A percentile compares a stretch with the other conserved stretches of the same genome.
These are phyloP conservation scores for Melaleuca quinquenervia DNA, from an alignment of 345 rosid genomes.

Conservation along the genomic window DNA sequence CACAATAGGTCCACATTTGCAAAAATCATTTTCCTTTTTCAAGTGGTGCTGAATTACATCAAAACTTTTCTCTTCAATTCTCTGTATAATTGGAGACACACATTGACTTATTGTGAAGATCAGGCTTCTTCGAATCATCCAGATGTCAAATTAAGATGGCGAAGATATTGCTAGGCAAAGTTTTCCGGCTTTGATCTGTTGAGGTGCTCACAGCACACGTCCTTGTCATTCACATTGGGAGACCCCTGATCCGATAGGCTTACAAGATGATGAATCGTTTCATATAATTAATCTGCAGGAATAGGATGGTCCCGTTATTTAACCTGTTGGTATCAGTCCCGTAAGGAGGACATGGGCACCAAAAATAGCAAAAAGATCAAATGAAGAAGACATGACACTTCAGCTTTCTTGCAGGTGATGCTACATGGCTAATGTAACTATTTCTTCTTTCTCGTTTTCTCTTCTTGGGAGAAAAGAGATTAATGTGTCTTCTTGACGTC, in stretches of 20 bases:
- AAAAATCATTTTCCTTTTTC: background rate
- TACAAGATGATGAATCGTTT: too few relatives aligned
- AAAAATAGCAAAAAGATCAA: background rate
- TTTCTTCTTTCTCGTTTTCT: background rate
- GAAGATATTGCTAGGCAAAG: background rate
- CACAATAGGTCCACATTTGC: background rate
- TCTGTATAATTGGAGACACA: background rate
- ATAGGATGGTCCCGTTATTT: background rate
- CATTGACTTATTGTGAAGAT: background rate
- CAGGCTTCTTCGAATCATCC: background rate
- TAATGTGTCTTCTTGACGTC: background rate
- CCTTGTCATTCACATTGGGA: too few relatives aligned
- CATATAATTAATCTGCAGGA: background rate
- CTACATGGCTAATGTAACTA: background rate
- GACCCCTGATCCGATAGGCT: too few relatives aligned
- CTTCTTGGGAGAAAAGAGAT: background rate
- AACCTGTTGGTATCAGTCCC: background rate
- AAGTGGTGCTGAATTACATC: background rate
- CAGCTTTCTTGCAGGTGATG: background rate
- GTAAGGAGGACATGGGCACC: background rate
- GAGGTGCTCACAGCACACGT: background rate
- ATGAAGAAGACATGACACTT: background rate
- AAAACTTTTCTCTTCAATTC: background rate
- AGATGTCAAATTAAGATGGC: background rate
- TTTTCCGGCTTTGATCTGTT: background rate